These are phyloP conservation scores for Cerrena zonata DNA, from an alignment of 1,284 basidiomycete species.

Conservation along the genomic window DNA sequence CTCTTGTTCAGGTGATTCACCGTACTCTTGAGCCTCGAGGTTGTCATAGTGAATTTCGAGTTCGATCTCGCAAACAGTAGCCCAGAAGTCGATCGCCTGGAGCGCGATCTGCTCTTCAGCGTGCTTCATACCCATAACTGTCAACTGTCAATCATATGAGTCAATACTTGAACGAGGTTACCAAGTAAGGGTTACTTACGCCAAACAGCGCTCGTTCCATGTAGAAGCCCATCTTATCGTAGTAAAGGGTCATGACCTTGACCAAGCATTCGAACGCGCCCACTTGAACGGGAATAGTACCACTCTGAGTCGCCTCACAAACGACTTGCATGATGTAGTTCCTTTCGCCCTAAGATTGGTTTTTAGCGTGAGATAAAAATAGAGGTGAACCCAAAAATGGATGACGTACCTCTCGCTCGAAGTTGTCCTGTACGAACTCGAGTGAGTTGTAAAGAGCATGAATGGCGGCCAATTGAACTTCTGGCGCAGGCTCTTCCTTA, in stretches of 20 bases:
- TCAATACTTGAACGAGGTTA: conserved; percentile 17
- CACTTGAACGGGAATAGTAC: conserved; percentile 76
- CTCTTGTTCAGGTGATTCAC: conserved; percentile 83
- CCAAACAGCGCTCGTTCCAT: conserved; percentile 99
- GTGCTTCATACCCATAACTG: conserved; percentile 98
- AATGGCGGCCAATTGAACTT: conserved; percentile 94
- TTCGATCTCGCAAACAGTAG: conserved; percentile 97
- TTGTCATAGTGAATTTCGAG: conserved; percentile 89
- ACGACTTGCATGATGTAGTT: conserved; percentile 99
- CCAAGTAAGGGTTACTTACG: conserved; percentile 43
- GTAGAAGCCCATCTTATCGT: conserved; percentile 98
- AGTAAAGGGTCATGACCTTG: conserved; percentile 95
- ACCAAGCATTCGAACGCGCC: conserved; percentile 94
- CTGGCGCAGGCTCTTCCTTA: conserved; percentile 89
- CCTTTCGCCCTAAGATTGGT: conserved; percentile 73
- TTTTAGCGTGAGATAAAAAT: conserved; percentile 1
- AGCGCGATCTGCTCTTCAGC: conserved; percentile 85
- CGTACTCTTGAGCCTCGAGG: conserved; percentile 87
- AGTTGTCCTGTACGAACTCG: conserved; percentile 96
- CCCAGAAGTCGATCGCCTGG: conserved; percentile 99
- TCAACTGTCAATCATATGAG: conserved; percentile 57
- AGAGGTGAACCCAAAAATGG: neutral
- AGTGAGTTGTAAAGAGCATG: conserved; percentile 92
- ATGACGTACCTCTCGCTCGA: conserved; percentile 81
- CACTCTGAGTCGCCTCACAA: conserved; percentile 94